Percentiles rank a stretch among this genome's conserved stretches.
Conservation (phyloP, 768 basidiomycete species). For the Suillus lakei region DNA sequence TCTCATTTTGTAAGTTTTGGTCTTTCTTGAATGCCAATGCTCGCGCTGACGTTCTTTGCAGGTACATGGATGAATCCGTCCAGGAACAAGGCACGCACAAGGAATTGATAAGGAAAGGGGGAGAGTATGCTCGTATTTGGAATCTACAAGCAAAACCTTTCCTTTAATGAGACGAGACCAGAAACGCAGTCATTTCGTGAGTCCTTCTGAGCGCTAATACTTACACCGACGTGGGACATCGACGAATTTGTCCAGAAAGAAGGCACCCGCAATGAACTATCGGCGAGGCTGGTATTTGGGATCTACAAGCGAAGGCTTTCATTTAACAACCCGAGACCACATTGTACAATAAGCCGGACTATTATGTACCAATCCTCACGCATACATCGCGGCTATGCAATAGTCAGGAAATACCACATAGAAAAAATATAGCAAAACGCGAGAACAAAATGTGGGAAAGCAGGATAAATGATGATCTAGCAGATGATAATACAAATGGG, state of each 20-base stretch:
- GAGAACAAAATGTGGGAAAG: not conserved
- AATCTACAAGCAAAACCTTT: slow-evolving; percentile 75
- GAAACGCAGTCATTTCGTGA: too few relatives aligned
- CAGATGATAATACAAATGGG: slow-evolving; percentile 2
- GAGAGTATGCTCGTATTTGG: slow-evolving; percentile 78
- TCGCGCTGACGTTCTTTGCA: slow-evolving; percentile 26
- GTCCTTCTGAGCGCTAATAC: too few relatives aligned
- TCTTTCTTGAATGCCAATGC: not conserved
- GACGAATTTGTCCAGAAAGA: slow-evolving; percentile 58
- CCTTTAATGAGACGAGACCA: slow-evolving; percentile 29
- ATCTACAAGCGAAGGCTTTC: slow-evolving; percentile 73
- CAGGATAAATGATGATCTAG: slow-evolving; percentile 4
- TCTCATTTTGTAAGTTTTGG: slow-evolving; percentile 57
- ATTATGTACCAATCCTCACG: not conserved
- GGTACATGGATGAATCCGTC: slow-evolving; percentile 73
- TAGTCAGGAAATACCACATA: slow-evolving; percentile 5
- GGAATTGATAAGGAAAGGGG: slow-evolving; percentile 52
- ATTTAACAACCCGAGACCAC: slow-evolving; percentile 27
- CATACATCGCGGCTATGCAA: not conserved
- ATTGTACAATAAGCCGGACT: not conserved
- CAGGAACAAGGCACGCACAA: slow-evolving; percentile 72
- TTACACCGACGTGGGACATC: not conserved
- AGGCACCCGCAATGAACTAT: slow-evolving; percentile 66
- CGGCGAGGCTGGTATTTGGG: slow-evolving; percentile 69
- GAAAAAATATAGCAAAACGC: not conserved